phyloP scores from a whole-genome alignment of 2,329 filamentous ascomycete genomes.

The Cladorrhinum sp. region DNA sequence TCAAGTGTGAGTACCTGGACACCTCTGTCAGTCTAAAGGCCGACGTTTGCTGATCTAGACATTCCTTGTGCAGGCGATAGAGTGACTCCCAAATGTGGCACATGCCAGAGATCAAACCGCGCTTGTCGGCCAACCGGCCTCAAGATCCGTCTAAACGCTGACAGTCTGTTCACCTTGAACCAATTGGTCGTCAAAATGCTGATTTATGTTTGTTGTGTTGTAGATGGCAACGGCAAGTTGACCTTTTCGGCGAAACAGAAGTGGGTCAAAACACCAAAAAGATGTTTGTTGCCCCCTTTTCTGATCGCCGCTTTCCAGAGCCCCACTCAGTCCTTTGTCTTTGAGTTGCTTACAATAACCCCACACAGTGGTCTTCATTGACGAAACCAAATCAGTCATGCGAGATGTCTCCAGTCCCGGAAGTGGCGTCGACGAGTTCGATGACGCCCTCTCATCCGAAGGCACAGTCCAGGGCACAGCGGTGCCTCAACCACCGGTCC shows the following conservation, averaged over 20 bases:
- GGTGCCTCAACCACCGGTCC: neutral
- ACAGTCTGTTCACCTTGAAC: slow-evolving; percentile 17
- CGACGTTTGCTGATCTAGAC: slow-evolving; percentile 4
- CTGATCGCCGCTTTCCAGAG: neutral
- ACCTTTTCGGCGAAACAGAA: slow-evolving; percentile 31
- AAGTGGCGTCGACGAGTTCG: slow-evolving; percentile 20
- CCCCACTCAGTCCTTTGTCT: neutral
- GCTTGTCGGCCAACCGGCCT: slow-evolving; percentile 32
- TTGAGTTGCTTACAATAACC: slow-evolving; percentile 7
- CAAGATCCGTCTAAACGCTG: slow-evolving; percentile 33
- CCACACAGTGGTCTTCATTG: slow-evolving; percentile 29
- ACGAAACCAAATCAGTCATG: slow-evolving; percentile 25
- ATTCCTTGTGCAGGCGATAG: slow-evolving; percentile 38
- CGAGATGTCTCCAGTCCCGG: slow-evolving; percentile 23
- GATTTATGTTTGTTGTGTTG: neutral
- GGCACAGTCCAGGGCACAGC: neutral
- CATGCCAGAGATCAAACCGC: slow-evolving; percentile 29
- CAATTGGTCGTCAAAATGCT: neutral
- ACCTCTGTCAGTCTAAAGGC: neutral
- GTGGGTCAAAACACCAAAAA: slow-evolving; percentile 34
- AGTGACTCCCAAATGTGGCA: slow-evolving; percentile 33
- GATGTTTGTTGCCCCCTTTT: slow-evolving; percentile 22
- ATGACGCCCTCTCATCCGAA: slow-evolving; percentile 10
- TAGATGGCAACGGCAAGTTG: slow-evolving; percentile 27
- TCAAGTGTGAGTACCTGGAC: slow-evolving; percentile 40